Evolutionary conservation across 495 filamentous ascomycete genomes (phyloP), one percentile per base, ranked within the genome.

Genomic region (Aspergillus campestris): DNA sequence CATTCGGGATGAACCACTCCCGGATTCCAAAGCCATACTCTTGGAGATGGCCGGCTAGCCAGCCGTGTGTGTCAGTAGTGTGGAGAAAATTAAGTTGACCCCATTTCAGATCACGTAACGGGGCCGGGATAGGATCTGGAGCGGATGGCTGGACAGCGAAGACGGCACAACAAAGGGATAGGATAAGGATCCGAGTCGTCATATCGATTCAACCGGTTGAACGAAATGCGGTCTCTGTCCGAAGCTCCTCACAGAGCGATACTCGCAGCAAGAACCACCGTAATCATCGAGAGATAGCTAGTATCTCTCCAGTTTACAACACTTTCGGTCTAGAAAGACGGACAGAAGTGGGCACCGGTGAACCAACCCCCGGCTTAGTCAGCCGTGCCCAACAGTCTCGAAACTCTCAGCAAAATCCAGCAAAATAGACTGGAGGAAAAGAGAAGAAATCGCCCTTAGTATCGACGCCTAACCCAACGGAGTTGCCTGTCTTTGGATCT

Each of bases 1-100:
- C 18, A 24, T 4, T 24, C 18, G 18, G 18, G 18, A 24, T 24
- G 18, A 24, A 24, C 18, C 18, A 24, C 4, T 24, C 18, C 18
- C 18, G 13, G 44, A 24, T 15, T 15, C 24, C 34, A 31, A 27
- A 13, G 34, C 47, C 69, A 70, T 70, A 85, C 81, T 98, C 92
- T 67, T 87, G 83, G 6, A 97, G 69, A 75, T 98, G 92, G 18
- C 92, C 92, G 7, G 79, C 89, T 53, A 91, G 81, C 92, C 92
- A 98, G 53, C 94, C 89, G 71, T 98, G 92, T 13, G 84, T 91
- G 67, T 95, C 86, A 13, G 90, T 95, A 0, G 90, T 95, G 55
- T 94, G 87, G 11, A 98, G 70, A 65, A 98, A 89, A 68, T 97
- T 97, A 45, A 97, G 73, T 58, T 91, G 83, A 14, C 86, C 90